Evolutionary conservation across 192 early-diverging fungal genomes (phyloP).

Genomic region (Chytriomyces confervae): DNA sequence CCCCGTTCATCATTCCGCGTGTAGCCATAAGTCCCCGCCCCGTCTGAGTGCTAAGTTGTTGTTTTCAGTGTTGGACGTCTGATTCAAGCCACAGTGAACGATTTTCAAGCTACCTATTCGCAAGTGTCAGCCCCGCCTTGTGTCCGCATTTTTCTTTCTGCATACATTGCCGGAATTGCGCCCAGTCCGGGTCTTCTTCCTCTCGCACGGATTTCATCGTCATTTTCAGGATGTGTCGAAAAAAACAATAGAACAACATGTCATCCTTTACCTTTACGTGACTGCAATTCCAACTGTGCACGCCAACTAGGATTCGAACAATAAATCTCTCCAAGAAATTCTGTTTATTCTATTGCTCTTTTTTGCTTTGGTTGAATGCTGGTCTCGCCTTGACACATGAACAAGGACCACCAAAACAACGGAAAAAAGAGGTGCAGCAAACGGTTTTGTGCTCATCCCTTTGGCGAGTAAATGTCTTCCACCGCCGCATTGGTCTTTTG

Average conservation of each 20-base stretch:
- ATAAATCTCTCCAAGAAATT: background rate
- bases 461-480: no score
- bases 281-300: background rate
- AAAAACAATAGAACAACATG: background rate
- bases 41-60: background rate
- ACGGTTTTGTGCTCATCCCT: no score
- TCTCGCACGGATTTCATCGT: slow-evolving; percentile 12
- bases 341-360: no score
- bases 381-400: no score
- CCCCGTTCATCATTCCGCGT: slow-evolving; percentile 6
- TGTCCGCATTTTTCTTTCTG: slow-evolving; percentile 4
- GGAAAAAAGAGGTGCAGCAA: no score
- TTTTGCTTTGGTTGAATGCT: no score
- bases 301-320: background rate
- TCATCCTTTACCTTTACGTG: background rate
- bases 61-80: background rate
- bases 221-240: background rate
- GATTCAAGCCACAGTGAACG: background rate
- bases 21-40: slow-evolving; percentile 40
- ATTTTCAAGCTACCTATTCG: background rate
- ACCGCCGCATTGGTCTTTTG: no score
- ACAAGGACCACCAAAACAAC: no score
- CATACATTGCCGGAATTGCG: slow-evolving; percentile 27
- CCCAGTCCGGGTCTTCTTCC: slow-evolving; percentile 21
- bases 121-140: slow-evolving; percentile 23